Percentiles rank a stretch among this genome's conserved stretches.
phyloP scores from a whole-genome alignment of 179 eudicot genomes.

The Silene vulgaris region DNA sequence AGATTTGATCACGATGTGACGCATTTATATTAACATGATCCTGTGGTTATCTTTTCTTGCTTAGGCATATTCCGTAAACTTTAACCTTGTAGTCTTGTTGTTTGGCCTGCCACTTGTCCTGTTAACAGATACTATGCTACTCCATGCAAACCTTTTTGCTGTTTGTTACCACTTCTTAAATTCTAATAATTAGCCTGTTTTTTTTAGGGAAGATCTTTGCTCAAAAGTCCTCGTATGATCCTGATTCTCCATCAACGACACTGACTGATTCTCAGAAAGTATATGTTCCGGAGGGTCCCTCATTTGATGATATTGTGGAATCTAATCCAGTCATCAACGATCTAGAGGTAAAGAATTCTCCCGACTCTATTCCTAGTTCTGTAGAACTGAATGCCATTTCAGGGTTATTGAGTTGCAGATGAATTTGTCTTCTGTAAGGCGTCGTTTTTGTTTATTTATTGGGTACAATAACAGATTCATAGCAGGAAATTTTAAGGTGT shows the following conservation, averaged over 20 bases:
- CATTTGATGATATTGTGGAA: conserved; percentile 40
- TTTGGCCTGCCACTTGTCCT: not conserved
- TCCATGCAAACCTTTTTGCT: not conserved
- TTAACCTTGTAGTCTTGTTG: not conserved
- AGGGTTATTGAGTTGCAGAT: no score
- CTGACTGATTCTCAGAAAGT: conserved; percentile 68
- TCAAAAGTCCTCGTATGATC: conserved; percentile 53
- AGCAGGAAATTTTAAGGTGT: not conserved
- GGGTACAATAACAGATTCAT: no score
- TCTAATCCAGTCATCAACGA: conserved; percentile 39
- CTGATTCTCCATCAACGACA: conserved; percentile 52
- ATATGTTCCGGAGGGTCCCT: conserved; percentile 56
- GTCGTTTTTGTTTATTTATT: no score
- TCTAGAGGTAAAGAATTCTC: conserved; percentile 37
- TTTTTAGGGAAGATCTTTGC: conserved; percentile 68
- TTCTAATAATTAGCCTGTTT: conserved; percentile 30
- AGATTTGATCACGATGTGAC: no score
- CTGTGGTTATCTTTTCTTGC: not conserved
- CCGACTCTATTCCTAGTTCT: not conserved
- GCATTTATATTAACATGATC: not conserved
- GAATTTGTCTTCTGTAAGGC: no score
- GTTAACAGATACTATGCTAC: not conserved
- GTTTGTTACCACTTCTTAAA: not conserved
- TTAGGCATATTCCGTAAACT: not conserved
- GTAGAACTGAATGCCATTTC: not conserved